These are phyloP conservation scores for Pseudozyma sp. DNA, from an alignment of 1,284 basidiomycete genomes.

Conservation along the genomic window DNA sequence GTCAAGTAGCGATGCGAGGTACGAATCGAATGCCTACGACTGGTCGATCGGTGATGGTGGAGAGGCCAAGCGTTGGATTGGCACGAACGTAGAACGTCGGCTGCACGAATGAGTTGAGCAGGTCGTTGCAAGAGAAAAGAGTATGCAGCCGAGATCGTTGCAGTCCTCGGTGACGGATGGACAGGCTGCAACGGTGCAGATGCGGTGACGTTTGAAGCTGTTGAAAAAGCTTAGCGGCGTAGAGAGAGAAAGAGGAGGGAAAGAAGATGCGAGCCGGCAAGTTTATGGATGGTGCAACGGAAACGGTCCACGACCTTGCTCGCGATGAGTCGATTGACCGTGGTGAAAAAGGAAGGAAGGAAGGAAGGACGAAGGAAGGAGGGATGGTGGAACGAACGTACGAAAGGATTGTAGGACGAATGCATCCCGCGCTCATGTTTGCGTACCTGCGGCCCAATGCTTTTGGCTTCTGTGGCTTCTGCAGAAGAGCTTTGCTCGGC, in stretches of 20 bases:
- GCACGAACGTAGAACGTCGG: too few species aligned
- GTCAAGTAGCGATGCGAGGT: too few species aligned
- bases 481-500: not conserved
- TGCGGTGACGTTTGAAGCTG: too few species aligned
- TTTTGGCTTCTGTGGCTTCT: not conserved
- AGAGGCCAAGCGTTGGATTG: too few species aligned
- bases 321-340: not conserved
- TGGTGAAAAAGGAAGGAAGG: not conserved
- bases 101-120: not conserved
- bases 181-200: too few species aligned
- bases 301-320: not conserved
- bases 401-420: not conserved
- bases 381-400: not conserved
- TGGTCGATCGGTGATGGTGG: too few species aligned
- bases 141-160: too few species aligned
- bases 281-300: not conserved
- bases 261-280: too few species aligned
- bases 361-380: not conserved
- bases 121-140: not conserved
- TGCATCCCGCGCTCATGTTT: not conserved
- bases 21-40: too few species aligned
- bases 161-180: too few species aligned
- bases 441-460: not conserved
- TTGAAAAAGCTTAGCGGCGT: too few species aligned
- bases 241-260: not conserved